These are phyloP conservation scores for Blastomyces parvus DNA, from an alignment of 2,329 filamentous ascomycete species.

Conservation along the genomic window DNA sequence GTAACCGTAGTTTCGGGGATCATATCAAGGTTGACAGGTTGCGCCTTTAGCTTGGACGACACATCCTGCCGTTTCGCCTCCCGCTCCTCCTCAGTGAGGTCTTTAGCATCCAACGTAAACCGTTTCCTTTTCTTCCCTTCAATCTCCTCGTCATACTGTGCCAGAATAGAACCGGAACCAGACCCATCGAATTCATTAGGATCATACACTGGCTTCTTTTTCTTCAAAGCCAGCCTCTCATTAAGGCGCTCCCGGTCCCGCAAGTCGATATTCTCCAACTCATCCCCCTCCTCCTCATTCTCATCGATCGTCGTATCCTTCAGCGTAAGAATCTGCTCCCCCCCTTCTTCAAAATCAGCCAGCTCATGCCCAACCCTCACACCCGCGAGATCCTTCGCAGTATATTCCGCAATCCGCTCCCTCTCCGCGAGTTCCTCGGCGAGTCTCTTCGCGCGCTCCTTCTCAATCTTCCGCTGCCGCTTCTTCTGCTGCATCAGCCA, in stretches of 20 bases:
- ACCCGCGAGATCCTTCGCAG: constrained; percentile 74
- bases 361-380: constrained; percentile 87
- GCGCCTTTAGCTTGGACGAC: constrained; percentile 53
- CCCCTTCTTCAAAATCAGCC: constrained; percentile 62
- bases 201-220: constrained; percentile 81
- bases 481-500: constrained; percentile 91
- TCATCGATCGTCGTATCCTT: constrained; percentile 83
- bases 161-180: constrained; percentile 59
- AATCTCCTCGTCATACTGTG: constrained; percentile 94
- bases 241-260: constrained; percentile 35
- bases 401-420: constrained; percentile 66
- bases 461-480: constrained; percentile 79
- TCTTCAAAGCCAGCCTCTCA: constrained; percentile 76
- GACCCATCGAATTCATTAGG: constrained; percentile 59
- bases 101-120: constrained; percentile 76
- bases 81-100: constrained; percentile 56
- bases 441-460: constrained; percentile 56
- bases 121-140: constrained; percentile 77
- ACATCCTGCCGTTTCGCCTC: constrained; percentile 46
- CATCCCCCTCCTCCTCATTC: constrained; percentile 78
- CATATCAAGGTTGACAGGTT: constrained; percentile 64
- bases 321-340: constrained; percentile 86
- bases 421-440: constrained; percentile 72
- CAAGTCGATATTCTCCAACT: constrained; percentile 49
- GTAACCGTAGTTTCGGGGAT: constrained; percentile 52